Percentiles rank a stretch among this genome's conserved stretches.
Conservation (phyloP, 306 rosid genomes). For the Clitoria ternatea region DNA sequence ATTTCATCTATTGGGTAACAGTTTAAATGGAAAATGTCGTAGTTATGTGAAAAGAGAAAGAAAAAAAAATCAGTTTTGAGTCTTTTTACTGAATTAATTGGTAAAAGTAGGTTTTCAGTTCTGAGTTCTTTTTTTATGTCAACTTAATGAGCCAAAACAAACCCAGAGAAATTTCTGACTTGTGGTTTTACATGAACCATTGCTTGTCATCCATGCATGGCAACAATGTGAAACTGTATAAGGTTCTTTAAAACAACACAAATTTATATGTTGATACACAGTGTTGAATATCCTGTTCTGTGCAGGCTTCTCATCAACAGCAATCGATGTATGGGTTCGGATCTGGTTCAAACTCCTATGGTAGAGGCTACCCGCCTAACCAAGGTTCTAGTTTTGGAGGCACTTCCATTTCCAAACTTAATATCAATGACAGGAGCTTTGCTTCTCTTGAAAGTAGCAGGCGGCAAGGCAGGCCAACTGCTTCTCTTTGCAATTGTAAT, state of each 20-base stretch:
- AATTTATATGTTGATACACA: constrained; percentile 2
- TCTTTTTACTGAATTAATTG: constrained; percentile 1
- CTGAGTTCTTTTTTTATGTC: not conserved
- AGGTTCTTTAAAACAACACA: not conserved
- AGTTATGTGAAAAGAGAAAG: not conserved
- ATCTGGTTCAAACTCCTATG: constrained; percentile 65
- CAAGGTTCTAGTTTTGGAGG: constrained; percentile 58
- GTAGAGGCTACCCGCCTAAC: constrained; percentile 59
- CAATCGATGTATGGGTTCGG: constrained; percentile 63
- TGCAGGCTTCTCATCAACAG: constrained; percentile 74
- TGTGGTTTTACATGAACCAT: not conserved
- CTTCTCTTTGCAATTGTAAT: constrained; percentile 61
- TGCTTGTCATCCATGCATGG: constrained; percentile 1
- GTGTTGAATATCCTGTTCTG: constrained; percentile 32
- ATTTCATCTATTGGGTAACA: constrained; percentile 6
- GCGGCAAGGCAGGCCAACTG: constrained; percentile 36
- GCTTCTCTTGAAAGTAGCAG: constrained; percentile 53
- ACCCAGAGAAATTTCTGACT: not conserved
- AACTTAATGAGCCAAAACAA: not conserved
- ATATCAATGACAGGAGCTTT: constrained; percentile 44
- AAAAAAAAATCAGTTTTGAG: not conserved
- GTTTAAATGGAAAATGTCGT: not conserved
- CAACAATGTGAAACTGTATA: not conserved
- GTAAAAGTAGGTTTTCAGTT: not conserved
- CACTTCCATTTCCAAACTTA: constrained; percentile 30